Conservation (phyloP, 2,329 filamentous ascomycete genomes). For the Pestalotiopsis sp. region DNA sequence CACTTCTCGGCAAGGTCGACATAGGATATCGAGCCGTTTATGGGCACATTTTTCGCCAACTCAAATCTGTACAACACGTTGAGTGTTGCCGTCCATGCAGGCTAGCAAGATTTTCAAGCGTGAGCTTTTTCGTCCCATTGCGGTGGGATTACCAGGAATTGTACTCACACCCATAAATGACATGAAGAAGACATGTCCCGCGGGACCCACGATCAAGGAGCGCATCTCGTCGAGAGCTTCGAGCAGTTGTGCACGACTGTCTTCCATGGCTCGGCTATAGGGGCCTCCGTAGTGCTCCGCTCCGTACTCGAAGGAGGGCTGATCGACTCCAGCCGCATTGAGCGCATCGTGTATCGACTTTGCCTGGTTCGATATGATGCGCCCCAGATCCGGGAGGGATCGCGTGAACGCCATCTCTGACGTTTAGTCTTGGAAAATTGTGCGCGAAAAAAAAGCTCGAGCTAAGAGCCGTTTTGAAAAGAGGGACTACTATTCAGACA, state of each 20-base stretch:
- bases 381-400: slow-evolving; percentile 15
- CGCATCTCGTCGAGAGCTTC: slow-evolving; percentile 16
- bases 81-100: slow-evolving; percentile 16
- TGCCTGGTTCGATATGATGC: slow-evolving; percentile 13
- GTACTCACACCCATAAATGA: slow-evolving; percentile 20
- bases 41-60: slow-evolving; percentile 18
- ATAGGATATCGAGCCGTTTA: slow-evolving; percentile 16
- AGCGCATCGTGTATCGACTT: slow-evolving; percentile 14
- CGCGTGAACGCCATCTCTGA: slow-evolving; percentile 11
- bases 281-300: slow-evolving; percentile 10
- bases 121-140: neutral
- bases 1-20: slow-evolving; percentile 14
- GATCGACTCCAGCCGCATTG: slow-evolving; percentile 10
- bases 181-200: slow-evolving; percentile 18
- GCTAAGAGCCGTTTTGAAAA: too few species aligned
- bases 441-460: too few species aligned
- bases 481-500: too few species aligned
- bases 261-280: slow-evolving; percentile 8
- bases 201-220: slow-evolving; percentile 17
- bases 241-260: slow-evolving; percentile 15
- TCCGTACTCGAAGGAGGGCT: slow-evolving; percentile 13
- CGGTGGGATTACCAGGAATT: neutral
- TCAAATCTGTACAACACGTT: slow-evolving; percentile 18
- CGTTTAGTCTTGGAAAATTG: too few species aligned
- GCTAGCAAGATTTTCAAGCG: slow-evolving; percentile 3